Evolutionary conservation across 148 eudicot genomes (phyloP), one percentile per base, ranked within the genome.

Genomic region (Silene latifolia): DNA sequence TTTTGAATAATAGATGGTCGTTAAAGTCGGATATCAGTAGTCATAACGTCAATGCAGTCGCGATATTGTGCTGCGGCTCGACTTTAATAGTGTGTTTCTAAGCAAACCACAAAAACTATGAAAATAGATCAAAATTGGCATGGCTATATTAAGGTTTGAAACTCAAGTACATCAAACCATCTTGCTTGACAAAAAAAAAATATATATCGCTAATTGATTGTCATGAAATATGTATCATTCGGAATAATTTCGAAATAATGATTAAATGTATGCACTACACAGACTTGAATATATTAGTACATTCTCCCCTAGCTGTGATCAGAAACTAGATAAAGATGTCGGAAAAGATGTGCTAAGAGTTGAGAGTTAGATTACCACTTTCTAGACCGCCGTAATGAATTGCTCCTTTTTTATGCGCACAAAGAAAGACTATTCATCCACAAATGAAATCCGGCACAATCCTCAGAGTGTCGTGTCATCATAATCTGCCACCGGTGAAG

Each of bases 401-500:
- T 19, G 54, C 18, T 24, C 35, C 11, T 15, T 8, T 14, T 71
- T 54, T 72, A 54, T 29, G 58, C 58, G 47, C 10, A 20, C 18
- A 10, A 13, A 25, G 71, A 20, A 44, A 39, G 54, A 44, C 1
- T 1, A 10, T 42, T 44, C 66, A 6, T 4, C 32, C 20, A 13
- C 56, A 57, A 10, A 17, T 51, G 63, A 19, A 58, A 35, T 10
- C 14, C 20, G 63, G 65, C 42, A 59, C 1, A 44, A n/a, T 9
- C n/a, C 32, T 13, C 59, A 42, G 13, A 59, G 27, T 46, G 72
- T 58, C 54, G 23, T 14, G 42, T 46, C 68, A 47, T 46, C 68
- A 47, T 67, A 48, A 69, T 60, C 12, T 46, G 74, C 44, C 72
- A 66, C 42, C 46, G 15, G 18, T 68, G 60, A 47, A 65, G 47